Conservation (phyloP, 768 basidiomycete species). For the Mycena leptocephala region DNA sequence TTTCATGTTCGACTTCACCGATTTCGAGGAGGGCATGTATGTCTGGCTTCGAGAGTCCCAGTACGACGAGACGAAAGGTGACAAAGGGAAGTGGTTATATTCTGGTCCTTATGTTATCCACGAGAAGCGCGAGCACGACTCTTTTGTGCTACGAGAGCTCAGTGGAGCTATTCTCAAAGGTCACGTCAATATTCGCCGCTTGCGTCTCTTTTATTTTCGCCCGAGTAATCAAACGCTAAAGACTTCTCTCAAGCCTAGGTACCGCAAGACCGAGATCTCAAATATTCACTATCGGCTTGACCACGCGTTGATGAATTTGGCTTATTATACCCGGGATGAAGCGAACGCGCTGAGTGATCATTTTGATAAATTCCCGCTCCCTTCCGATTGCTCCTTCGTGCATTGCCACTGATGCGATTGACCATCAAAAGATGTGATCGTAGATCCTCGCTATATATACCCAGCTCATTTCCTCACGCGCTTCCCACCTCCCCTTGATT, state of each 20-base stretch:
- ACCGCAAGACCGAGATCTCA: too few species aligned
- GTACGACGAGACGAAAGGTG: constrained; percentile 47
- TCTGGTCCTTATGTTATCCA: constrained; percentile 50
- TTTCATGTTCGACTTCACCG: constrained; percentile 28
- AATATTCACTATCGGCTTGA: neutral
- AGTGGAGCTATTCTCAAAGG: constrained; percentile 39
- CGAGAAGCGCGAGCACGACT: constrained; percentile 20
- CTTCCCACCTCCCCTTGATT: too few species aligned
- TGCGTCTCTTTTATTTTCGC: constrained; percentile 36
- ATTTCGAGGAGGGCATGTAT: constrained; percentile 46
- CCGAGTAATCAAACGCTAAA: constrained; percentile 3
- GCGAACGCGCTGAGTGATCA: too few species aligned
- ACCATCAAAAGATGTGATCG: too few species aligned
- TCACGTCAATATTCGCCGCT: constrained; percentile 30
- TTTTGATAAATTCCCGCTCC: too few species aligned
- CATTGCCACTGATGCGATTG: too few species aligned
- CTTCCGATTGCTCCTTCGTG: neutral
- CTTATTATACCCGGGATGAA: too few species aligned
- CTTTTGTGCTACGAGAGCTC: constrained; percentile 38
- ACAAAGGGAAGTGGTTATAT: constrained; percentile 46
- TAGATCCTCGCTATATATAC: too few species aligned
- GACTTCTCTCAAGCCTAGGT: neutral
- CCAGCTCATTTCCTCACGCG: too few species aligned
- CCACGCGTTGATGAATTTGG: neutral
- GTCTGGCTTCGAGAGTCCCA: constrained; percentile 50